phyloP scores from a whole-genome alignment of 345 rosid genomes.

The Schrenkiella parvula region DNA sequence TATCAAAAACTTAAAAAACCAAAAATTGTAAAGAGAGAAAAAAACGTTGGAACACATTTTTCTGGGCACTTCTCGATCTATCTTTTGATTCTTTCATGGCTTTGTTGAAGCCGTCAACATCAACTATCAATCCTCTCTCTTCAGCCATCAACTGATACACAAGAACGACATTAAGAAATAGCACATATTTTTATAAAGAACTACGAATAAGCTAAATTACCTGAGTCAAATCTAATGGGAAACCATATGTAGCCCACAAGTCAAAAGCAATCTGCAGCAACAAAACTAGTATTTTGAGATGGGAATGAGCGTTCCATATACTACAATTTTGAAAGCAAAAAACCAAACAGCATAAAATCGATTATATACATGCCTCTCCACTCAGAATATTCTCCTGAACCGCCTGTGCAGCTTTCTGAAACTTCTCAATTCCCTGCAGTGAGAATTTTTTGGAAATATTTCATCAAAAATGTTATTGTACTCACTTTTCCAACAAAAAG shows the following conservation, averaged over 20 bases:
- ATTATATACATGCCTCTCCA: too few species aligned
- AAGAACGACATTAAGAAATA: constrained; percentile 5
- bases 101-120: constrained; percentile 68
- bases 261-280: constrained; percentile 81
- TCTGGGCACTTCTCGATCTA: constrained; percentile 87
- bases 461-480: too few species aligned
- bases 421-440: constrained; percentile 86
- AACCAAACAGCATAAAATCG: too few species aligned
- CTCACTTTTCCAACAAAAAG: too few species aligned
- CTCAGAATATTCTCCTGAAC: constrained; percentile 64
- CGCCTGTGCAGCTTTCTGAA: constrained; percentile 81
- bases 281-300: background rate
- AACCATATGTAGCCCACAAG: constrained; percentile 95
- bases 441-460: too few species aligned
- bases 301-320: too few species aligned
- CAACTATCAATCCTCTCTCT: constrained; percentile 81
- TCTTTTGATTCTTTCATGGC: constrained; percentile 91
- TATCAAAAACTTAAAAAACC: too few species aligned
- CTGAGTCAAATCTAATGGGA: constrained; percentile 96
- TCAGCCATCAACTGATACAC: constrained; percentile 86
- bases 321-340: too few species aligned
- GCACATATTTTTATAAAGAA: background rate
- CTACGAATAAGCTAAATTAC: constrained; percentile 32
- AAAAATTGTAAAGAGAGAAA: too few species aligned
- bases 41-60: constrained; percentile 46